Base-by-base conservation (phyloP, 768 basidiomycete species). In the Serendipita vermifera region DNA sequence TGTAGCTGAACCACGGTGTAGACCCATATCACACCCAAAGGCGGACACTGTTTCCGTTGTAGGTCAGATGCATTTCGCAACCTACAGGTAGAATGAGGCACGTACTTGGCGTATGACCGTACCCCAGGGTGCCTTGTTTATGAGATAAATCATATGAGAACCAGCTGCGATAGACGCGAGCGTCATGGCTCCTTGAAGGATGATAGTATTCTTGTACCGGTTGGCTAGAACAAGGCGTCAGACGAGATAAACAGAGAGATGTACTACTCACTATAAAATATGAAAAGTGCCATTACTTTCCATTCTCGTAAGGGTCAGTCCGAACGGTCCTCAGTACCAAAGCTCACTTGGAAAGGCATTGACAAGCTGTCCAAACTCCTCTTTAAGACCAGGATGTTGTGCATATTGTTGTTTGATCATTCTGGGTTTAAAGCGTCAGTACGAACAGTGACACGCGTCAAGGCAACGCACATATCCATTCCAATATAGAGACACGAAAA, bases 391-490 rank as follows among this genome's bases (percentile, higher is more conserved):
- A 5, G 46, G 46, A n/a, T 51, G 46, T 26, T 51, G 46, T 22
- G 46, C 46, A 29, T 51, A 51, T 29, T 51, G 46, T 51, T 26
- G 46, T 29, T 51, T 51, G 9, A 51, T 26, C 46, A 51, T 51
- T 20, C 46, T 51, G 39, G 7, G 6, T 7, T 7, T 24, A 24
- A 41, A 51, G 31, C 14, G 20, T 14, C 9, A 26, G 31, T 22
- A 20, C 27, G 46, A 4, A 9, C 4, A 20, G 5, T 6, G 9
- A 17, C 46, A 9, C 46, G 46, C 20, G 6, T 17, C 22, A 20
- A 57, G 39, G 7, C 57, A 17, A 71, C 85, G 63, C 65, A 91
- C 88, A 90, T 85, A 64, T 88, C 82, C 85, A 91, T 87, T 72
- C 88, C 70, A 14, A 89, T 63, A 35, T 89, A 72, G 51, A 89